Evolutionary conservation across 768 basidiomycete species (phyloP), one percentile per base, ranked within the genome.

Genomic region (Collybiopsis luxurians): DNA sequence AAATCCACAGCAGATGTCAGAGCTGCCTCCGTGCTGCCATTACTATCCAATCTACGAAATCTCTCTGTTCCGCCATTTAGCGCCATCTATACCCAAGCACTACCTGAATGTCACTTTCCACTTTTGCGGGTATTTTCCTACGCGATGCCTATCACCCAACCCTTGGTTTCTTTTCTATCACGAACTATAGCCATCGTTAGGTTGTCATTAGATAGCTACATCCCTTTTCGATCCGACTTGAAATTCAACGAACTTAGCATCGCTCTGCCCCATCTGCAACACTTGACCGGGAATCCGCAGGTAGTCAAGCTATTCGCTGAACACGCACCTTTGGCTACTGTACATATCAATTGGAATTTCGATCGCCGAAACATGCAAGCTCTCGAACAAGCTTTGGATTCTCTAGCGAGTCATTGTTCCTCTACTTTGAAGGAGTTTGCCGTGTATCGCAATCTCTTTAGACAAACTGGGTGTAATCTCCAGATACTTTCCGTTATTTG

Each of bases 231-330:
- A 12, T 34, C 19, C 4, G 34, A 51, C 23, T 13, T 27, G 9
- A 5, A 34, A 23, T 15, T 13, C 10, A 5, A 11, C 34, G 24
- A 39, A 3, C 31, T 24, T 34, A 34, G 31, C 5, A 51, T 39
- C 15, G 23, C 38, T 13, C 36, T 51, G 24, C 50, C 50, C 24
- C 19, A 51, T 36, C 24, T 51, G 31, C 50, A 34, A 15, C 21
- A 39, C 23, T n/a, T 51, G 23, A 23, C 34, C 17, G 36, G 50
- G 2, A 51, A 26, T 26, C 50, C 50, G 2, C 50, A 51, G 26
- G 11, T 51, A 12, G 34, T 51, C 36, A 51, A 51, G n/a, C n/a
- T 51, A n/a, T 51, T 51, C 36, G 50, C 36, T 11, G 12, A 51
- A 27, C 9, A 39, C 17, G 50, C 50, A 15, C 50, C 50, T 3